These are phyloP conservation scores for Pittosporum tobira DNA, from an alignment of 129 eudicot genomes.

Conservation along the genomic window DNA sequence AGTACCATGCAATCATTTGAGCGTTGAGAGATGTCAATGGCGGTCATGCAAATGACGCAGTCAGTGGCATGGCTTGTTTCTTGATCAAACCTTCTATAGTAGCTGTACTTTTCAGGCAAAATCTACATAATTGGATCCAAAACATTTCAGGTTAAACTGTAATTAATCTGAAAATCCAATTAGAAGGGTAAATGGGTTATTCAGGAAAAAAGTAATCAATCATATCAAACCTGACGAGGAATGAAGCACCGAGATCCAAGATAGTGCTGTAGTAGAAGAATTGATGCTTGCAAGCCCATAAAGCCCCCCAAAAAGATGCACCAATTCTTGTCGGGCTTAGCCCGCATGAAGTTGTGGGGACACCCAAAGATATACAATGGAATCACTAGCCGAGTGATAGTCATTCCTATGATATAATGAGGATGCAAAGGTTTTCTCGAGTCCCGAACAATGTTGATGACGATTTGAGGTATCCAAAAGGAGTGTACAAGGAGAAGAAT, in stretches of 20 bases:
- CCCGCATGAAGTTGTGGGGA: slow-evolving; percentile 87
- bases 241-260: slow-evolving; percentile 84
- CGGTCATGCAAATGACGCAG: slow-evolving; percentile 91
- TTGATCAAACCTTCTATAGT: slow-evolving; percentile 62
- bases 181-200: neutral
- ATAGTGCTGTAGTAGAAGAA: slow-evolving; percentile 80
- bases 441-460: slow-evolving; percentile 61
- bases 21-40: slow-evolving; percentile 61
- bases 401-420: slow-evolving; percentile 74
- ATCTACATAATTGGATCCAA: slow-evolving; percentile 43
- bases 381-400: slow-evolving; percentile 65
- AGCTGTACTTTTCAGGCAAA: slow-evolving; percentile 85
- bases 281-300: slow-evolving; percentile 58
- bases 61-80: slow-evolving; percentile 47
- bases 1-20: slow-evolving; percentile 82
- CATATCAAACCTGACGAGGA: slow-evolving; percentile 61
- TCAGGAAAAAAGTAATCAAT: neutral
- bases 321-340: slow-evolving; percentile 60
- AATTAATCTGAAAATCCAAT: neutral
- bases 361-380: slow-evolving; percentile 89
- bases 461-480: slow-evolving; percentile 94
- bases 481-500: slow-evolving; percentile 71
- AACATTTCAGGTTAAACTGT: neutral
- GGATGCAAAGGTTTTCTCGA: slow-evolving; percentile 89
- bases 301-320: slow-evolving; percentile 54